Conservation (phyloP, 345 rosid species). For the Hibiscus syriacus region DNA sequence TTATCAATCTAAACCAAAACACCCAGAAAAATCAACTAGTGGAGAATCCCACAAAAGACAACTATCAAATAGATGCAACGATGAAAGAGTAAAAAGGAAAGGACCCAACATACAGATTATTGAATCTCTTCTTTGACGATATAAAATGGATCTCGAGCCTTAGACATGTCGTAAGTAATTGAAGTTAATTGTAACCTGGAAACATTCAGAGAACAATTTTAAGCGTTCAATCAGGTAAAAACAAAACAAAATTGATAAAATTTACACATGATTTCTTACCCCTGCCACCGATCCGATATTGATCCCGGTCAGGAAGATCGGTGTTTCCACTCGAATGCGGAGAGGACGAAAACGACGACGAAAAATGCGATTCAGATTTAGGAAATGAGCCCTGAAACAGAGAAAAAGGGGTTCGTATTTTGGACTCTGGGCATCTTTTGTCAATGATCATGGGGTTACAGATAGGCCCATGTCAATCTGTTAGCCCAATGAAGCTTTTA, state of each 20-base stretch:
- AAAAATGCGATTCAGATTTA: neutral
- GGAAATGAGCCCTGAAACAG: neutral
- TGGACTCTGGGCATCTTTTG: neutral
- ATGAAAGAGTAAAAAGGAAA: too few species aligned
- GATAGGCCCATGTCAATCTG: neutral
- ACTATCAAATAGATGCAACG: too few species aligned
- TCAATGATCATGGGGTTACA: neutral
- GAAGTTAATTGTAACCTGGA: constrained; percentile 8
- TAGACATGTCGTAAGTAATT: constrained; percentile 45
- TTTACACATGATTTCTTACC: neutral
- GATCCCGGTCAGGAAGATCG: neutral
- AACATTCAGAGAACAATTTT: neutral
- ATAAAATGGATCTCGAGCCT: constrained; percentile 96
- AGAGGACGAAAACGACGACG: neutral
- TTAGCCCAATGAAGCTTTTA: neutral
- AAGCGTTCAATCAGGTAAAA: neutral
- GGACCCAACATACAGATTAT: constrained; percentile 63
- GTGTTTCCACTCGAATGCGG: neutral
- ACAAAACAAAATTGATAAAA: neutral
- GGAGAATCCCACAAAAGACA: neutral
- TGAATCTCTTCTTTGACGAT: constrained; percentile 98
- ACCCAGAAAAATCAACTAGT: constrained; percentile 2
- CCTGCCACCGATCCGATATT: neutral
- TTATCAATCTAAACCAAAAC: constrained; percentile 62
- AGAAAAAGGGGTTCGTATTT: neutral